These are phyloP conservation scores for Phaseolus lunatus DNA, from an alignment of 306 rosid species.

Conservation along the genomic window DNA sequence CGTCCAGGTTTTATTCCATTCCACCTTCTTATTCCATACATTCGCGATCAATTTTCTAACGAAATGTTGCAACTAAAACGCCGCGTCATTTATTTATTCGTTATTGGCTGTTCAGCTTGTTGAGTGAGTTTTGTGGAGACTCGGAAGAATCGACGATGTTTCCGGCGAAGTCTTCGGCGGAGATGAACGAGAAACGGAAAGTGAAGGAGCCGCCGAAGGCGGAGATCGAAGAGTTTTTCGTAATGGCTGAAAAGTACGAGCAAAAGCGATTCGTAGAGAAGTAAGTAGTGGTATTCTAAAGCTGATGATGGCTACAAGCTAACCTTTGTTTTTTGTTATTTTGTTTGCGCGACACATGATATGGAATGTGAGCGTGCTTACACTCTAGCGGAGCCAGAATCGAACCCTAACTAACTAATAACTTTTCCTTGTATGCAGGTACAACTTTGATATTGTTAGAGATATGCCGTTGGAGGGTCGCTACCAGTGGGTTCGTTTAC, in stretches of 20 bases:
- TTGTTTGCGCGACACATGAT: constrained; percentile 50
- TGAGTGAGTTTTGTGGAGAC: constrained; percentile 57
- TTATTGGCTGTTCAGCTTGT: constrained; percentile 37
- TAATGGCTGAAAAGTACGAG: constrained; percentile 76
- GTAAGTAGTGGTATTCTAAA: constrained; percentile 54
- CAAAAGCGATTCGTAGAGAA: constrained; percentile 77
- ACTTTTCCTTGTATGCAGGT: constrained; percentile 64
- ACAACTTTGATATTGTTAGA: constrained; percentile 87
- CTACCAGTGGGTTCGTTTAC: constrained; percentile 85
- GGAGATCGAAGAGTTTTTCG: constrained; percentile 86
- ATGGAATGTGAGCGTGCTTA: constrained; percentile 48
- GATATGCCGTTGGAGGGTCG: constrained; percentile 91
- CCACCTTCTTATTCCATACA: neutral
- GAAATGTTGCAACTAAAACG: neutral
- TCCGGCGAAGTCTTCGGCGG: constrained; percentile 41
- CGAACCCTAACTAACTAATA: constrained; percentile 69
- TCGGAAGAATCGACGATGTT: constrained; percentile 49
- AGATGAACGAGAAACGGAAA: constrained; percentile 26
- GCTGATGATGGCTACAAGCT: neutral
- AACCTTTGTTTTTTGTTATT: neutral
- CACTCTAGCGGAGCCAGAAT: constrained; percentile 52
- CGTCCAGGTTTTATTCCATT: constrained; percentile 56
- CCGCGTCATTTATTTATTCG: neutral
- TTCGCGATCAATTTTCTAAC: constrained; percentile 27
- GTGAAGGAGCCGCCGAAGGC: constrained; percentile 53